Evolutionary conservation across 768 basidiomycete genomes (phyloP).

Genomic region (Boletus rex-veris): DNA sequence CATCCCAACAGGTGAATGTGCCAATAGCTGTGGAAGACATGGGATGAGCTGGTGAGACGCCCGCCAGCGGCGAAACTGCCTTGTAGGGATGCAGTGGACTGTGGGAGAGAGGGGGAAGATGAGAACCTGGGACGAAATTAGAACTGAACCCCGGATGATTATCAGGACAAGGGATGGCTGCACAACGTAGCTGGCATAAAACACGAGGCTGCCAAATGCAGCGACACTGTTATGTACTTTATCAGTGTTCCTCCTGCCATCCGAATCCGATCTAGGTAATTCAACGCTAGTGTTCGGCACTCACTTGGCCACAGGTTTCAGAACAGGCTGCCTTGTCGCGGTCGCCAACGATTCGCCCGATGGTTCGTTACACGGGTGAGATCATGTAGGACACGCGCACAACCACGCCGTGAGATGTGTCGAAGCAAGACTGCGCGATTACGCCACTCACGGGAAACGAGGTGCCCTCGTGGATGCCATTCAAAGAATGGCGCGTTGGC

Average conservation of each 20-base stretch:
- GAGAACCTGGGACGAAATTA: conserved; percentile 23
- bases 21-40: conserved; percentile 34
- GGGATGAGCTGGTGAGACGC: conserved; percentile 11
- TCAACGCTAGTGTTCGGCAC: not conserved
- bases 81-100: conserved; percentile 17
- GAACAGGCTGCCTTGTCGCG: not conserved
- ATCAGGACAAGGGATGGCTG: conserved; percentile 27
- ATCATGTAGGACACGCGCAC: conserved; percentile 8
- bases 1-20: conserved; percentile 34
- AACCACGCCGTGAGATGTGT: conserved; percentile 19
- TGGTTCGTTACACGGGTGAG: not conserved
- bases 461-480: conserved; percentile 28
- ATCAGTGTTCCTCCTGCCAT: conserved; percentile 16
- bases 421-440: conserved; percentile 19
- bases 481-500: conserved; percentile 1
- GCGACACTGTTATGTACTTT: conserved; percentile 25
- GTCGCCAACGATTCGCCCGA: not conserved
- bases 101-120: conserved; percentile 9
- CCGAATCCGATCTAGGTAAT: conserved; percentile 12
- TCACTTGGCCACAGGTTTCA: not conserved
- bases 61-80: conserved; percentile 16
- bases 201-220: conserved; percentile 36
- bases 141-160: conserved; percentile 31
- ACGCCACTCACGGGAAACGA: conserved; percentile 24
- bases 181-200: conserved; percentile 24